A percentile compares a stretch with the other conserved stretches of the same genome.
phyloP scores from a whole-genome alignment of 129 eudicot species.

The Flaveria linearis region DNA sequence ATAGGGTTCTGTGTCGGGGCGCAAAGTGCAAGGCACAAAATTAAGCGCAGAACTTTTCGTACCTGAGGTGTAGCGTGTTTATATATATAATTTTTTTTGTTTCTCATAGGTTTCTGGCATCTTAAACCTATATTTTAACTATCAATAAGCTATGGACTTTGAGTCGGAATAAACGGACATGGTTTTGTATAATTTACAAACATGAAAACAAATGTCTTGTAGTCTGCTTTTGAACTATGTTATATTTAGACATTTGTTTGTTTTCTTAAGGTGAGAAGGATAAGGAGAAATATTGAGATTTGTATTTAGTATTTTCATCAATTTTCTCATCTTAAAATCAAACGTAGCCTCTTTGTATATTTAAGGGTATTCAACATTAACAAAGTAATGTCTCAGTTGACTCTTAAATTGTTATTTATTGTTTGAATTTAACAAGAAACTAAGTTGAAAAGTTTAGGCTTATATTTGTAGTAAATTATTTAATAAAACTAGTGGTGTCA shows the following conservation, averaged over 20 bases:
- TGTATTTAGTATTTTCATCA: constrained; percentile 13
- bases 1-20: no score
- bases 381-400: not conserved
- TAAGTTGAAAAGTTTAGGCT: no score
- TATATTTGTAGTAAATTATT: no score
- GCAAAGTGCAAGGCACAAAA: no score
- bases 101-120: no score
- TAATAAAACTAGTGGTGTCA: no score
- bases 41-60: no score
- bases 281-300: constrained; percentile 1
- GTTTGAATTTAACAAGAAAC: no score
- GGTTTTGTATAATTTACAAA: constrained; percentile 3
- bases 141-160: constrained; percentile 41
- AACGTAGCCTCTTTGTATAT: constrained; percentile 1
- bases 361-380: not conserved
- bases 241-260: not conserved
- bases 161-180: constrained; percentile 55
- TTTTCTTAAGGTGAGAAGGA: not conserved
- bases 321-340: not conserved
- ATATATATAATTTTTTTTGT: no score
- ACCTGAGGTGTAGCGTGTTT: no score
- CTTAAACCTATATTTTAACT: no score
- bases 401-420: not conserved
- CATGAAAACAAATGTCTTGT: not conserved
- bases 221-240: not conserved